Evolutionary conservation across 2,329 filamentous ascomycete species (phyloP), one percentile per base, ranked within the genome.

Genomic region (Aspergillus ibericus): DNA sequence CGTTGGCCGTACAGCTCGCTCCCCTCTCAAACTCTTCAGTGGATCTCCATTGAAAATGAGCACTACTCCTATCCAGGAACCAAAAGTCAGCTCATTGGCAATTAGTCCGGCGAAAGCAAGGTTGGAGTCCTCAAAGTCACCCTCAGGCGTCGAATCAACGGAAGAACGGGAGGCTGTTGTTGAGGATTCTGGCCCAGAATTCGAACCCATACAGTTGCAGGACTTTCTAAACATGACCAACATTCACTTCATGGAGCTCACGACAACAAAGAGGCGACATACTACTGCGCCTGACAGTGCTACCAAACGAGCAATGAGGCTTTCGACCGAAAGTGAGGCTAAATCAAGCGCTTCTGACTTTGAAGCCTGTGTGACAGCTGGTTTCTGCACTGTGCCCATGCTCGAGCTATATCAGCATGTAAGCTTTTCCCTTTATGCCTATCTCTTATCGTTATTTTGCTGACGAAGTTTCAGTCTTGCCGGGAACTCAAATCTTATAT

Each of bases 171-270:
- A 80, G 18, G 74, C 80, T 22, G 58, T 63, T 2, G 68, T 73
- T 25, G 74, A 82, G 58, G 77, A 81, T n/a, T 63, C 68, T 6
- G 77, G 82, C 32, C 66, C 79, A 29, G 77, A 81, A 47, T 73
- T 79, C 5, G 82, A 85, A n/a, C 81, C 82, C 20, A 92, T 96
- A 55, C 89, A 93, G 47, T 81, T 99, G 3, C 92, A 96, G 66
- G 90, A 96, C 54, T 99, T 99, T 76, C 79, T 99, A 46, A 91
- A 96, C 62, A 88, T 96, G 86, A 97, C 93, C 2, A 96, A 91
- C 59, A 96, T 99, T 68, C 91, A 93, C 55, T 99, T 99, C 78
- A 97, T 99, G 90, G 95, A 99, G 72, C 82, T 99, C 51, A 96
- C 89, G n/a, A 96, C 93, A 0, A 97, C 93, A 1, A 98, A 98